Conservation (phyloP, 768 basidiomycete genomes). For the Russula emetica region DNA sequence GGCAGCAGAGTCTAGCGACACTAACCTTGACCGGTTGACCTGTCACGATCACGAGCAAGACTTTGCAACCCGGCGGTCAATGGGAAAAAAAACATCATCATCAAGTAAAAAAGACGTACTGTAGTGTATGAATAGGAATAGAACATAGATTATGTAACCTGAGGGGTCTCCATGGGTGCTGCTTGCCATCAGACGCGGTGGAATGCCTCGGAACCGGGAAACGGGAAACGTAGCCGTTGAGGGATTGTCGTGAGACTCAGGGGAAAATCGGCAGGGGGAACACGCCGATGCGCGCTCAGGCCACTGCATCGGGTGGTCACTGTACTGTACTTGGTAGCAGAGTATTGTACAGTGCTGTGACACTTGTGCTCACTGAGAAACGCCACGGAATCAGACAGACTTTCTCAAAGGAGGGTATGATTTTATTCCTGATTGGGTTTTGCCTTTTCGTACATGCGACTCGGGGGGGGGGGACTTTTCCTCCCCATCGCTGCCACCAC, state of each 20-base stretch:
- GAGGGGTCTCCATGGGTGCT: not conserved
- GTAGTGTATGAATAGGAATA: not conserved
- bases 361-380: not conserved
- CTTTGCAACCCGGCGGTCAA: not conserved
- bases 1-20: too few species aligned
- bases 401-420: not conserved
- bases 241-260: not conserved
- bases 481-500: not conserved
- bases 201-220: constrained; percentile 14
- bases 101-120: not conserved
- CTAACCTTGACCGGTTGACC: not conserved
- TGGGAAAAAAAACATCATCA: not conserved
- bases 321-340: not conserved
- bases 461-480: not conserved
- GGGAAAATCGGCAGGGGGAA: not conserved
- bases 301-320: not conserved
- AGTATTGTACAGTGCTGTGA: not conserved
- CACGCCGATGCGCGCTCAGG: constrained; percentile 1
- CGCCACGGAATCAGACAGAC: constrained; percentile 4
- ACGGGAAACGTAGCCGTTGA: constrained; percentile 4
- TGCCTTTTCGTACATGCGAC: not conserved
- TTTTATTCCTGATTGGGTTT: constrained; percentile 13
- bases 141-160: constrained; percentile 4
- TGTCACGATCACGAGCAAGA: not conserved
- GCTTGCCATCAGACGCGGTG: not conserved